Evolutionary conservation across 2,329 filamentous ascomycete species (phyloP).

Genomic region (Endocalyx cinctus): DNA sequence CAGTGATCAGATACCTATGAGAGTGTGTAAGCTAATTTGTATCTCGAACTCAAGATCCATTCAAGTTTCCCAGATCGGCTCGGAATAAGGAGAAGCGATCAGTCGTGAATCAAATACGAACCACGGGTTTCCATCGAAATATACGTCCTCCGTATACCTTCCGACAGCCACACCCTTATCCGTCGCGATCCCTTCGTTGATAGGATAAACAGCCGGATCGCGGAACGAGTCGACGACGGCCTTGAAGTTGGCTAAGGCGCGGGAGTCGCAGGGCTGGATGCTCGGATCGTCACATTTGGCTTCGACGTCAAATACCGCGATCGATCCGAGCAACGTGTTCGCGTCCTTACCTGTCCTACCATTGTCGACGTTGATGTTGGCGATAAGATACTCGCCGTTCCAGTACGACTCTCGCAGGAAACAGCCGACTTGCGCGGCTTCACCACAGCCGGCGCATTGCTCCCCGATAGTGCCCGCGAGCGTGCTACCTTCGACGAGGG

Average conservation of each 20-base stretch:
- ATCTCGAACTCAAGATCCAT: no score
- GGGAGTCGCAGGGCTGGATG: slow-evolving; percentile 52
- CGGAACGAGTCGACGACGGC: slow-evolving; percentile 52
- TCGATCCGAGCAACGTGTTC: slow-evolving; percentile 47
- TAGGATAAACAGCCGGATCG: slow-evolving; percentile 37
- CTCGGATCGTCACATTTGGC: slow-evolving; percentile 47
- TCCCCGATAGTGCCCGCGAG: slow-evolving; percentile 47
- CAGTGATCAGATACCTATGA: slow-evolving; percentile 43
- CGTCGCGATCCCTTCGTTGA: slow-evolving; percentile 44
- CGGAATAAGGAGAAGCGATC: no score
- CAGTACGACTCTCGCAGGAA: slow-evolving; percentile 51
- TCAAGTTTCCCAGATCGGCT: no score
- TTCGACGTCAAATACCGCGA: slow-evolving; percentile 45
- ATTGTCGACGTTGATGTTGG: slow-evolving; percentile 44
- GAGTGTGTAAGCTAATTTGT: neutral
- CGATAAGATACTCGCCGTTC: slow-evolving; percentile 49
- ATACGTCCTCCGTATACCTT: slow-evolving; percentile 48
- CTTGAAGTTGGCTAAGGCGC: slow-evolving; percentile 52
- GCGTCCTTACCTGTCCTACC: slow-evolving; percentile 52
- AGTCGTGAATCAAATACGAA: slow-evolving; percentile 2
- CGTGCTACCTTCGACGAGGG: slow-evolving; percentile 41
- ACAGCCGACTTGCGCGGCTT: slow-evolving; percentile 47
- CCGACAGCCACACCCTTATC: slow-evolving; percentile 40
- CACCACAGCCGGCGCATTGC: slow-evolving; percentile 44
- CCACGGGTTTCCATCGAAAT: slow-evolving; percentile 56